Base-by-base conservation (phyloP, 108 stramenopile genomes). In the Asterionellopsis glacialis region DNA sequence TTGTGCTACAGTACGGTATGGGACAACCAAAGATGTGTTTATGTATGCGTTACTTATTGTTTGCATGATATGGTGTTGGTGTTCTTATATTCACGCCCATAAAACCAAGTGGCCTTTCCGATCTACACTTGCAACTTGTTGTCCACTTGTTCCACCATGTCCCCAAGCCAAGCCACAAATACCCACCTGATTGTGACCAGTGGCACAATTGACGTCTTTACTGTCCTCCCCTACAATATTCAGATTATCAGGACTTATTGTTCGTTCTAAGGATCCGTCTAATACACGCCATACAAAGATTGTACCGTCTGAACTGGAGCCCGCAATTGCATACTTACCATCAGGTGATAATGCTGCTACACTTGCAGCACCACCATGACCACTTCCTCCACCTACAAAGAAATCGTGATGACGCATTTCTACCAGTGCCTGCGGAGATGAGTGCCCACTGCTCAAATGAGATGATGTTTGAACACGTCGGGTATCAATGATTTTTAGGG, bases 41-140 rank as follows among this genome's bases (percentile, higher is more conserved):
- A n/a, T n/a, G n/a, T n/a, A n/a, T n/a, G n/a, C n/a, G n/a, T n/a
- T n/a, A n/a, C n/a, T n/a, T n/a, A n/a, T n/a, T n/a, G n/a, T n/a
- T n/a, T n/a, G n/a, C n/a, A 26, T n/a, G n/a, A n/a, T n/a, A n/a
- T n/a, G n/a, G n/a, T n/a, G n/a, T n/a, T n/a, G n/a, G n/a, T n/a
- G n/a, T n/a, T n/a, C n/a, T n/a, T n/a, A n/a, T n/a, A n/a, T n/a
- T 78, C 47, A 85, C 11, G 84, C 80, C 91, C 91, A 93, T 51
- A 93, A 51, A 51, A 89, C 65, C 48, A 93, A 42, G n/a, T 48
- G 61, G 13, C 91, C 91, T 12, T 68, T 67, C 55, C 86, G 85
- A 62, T 90, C 88, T 19, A 88, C 76, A 27, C 84, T 70, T 28
- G 87, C 87, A 51, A 87, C 79, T 73, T 93, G 85, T 56, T 89